phyloP scores from a whole-genome alignment of 441 rosid genomes.

The Corymbia calophylla region DNA sequence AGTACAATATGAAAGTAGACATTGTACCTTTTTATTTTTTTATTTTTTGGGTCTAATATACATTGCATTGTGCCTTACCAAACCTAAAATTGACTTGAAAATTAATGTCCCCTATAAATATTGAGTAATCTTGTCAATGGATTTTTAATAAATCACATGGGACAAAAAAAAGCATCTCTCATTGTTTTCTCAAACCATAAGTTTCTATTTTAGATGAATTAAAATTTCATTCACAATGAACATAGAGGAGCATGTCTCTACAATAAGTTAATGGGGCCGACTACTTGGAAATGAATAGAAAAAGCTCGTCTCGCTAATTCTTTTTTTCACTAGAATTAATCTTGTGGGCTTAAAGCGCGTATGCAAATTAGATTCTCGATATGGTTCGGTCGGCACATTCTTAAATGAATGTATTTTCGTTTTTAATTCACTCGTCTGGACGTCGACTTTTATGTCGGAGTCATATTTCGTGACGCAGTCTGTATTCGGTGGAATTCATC shows the following conservation, averaged over 20 bases:
- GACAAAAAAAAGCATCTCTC: accelerated
- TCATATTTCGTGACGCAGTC: not conserved
- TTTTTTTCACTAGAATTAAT: not conserved
- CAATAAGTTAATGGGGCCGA: not conserved
- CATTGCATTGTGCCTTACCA: too few species aligned
- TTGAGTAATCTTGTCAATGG: not conserved
- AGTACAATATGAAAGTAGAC: not conserved
- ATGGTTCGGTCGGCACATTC: accelerated
- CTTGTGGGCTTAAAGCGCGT: not conserved
- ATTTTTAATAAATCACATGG: not conserved
- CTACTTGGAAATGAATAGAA: not conserved
- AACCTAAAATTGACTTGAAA: not conserved
- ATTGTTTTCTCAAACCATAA: accelerated
- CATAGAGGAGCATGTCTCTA: not conserved
- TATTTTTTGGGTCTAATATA: not conserved
- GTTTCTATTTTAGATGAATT: not conserved
- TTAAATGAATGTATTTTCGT: not conserved
- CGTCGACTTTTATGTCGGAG: accelerated
- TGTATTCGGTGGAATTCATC: not conserved
- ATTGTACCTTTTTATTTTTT: accelerated
- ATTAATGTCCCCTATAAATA: accelerated
- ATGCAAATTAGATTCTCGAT: not conserved
- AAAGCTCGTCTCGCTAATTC: not conserved
- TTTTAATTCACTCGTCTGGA: not conserved
- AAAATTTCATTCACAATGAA: not conserved